Conservation (phyloP, 495 filamentous ascomycete genomes). For the Penicillium bovifimosum region DNA sequence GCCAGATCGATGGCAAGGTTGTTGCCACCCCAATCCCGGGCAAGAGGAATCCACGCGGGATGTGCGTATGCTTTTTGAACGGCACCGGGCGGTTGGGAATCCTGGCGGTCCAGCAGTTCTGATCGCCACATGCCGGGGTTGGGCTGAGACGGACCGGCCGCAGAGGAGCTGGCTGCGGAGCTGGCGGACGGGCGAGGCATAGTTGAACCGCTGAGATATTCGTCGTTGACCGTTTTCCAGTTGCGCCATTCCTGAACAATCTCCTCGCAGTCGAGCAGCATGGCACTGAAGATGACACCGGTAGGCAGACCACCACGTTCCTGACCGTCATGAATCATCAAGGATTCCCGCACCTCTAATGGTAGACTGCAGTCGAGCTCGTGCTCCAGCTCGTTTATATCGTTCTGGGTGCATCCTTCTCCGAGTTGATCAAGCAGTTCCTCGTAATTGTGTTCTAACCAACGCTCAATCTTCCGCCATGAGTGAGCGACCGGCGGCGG, state of each 20-base stretch:
- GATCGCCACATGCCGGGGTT: constrained; percentile 69
- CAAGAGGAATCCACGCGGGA: constrained; percentile 91
- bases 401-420: constrained; percentile 86
- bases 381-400: constrained; percentile 95
- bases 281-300: constrained; percentile 85
- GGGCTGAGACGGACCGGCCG: constrained; percentile 49
- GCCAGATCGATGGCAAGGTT: constrained; percentile 91
- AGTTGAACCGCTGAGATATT: constrained; percentile 62
- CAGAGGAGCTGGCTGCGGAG: constrained; percentile 58
- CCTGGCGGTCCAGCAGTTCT: constrained; percentile 77
- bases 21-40: constrained; percentile 98
- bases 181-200: constrained; percentile 53
- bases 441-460: constrained; percentile 91
- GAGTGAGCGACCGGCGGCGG: constrained; percentile 82
- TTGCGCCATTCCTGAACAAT: constrained; percentile 97
- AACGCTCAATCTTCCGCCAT: constrained; percentile 88
- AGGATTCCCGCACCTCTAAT: constrained; percentile 86
- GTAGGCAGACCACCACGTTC: constrained; percentile 89
- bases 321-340: constrained; percentile 90
- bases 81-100: constrained; percentile 77
- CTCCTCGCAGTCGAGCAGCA: constrained; percentile 97
- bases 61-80: constrained; percentile 94
- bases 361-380: constrained; percentile 92
- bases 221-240: constrained; percentile 87
- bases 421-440: constrained; percentile 91